phyloP scores from a whole-genome alignment of 169 alveolate genomes.

The Perkinsus olseni region DNA sequence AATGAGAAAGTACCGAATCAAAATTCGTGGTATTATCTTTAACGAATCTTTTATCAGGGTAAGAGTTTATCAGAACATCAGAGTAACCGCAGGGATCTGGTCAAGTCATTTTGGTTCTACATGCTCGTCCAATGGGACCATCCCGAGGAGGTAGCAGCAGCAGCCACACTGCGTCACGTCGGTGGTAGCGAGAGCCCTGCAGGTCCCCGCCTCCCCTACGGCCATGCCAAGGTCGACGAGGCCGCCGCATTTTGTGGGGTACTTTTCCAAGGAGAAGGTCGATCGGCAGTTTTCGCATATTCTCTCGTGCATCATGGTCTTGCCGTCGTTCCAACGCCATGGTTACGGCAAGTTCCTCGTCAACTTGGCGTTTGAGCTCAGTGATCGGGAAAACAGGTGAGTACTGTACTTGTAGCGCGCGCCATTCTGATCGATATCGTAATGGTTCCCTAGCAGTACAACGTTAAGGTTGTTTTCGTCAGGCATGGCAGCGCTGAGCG shows the following conservation, averaged over 20 bases:
- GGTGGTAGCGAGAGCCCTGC: neutral
- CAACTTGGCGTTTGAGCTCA: constrained; percentile 46
- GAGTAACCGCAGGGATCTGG: neutral
- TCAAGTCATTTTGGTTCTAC: neutral
- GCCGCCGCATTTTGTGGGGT: constrained; percentile 60
- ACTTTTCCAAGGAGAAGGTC: constrained; percentile 71
- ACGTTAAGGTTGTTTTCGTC: neutral
- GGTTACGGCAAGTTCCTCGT: constrained; percentile 81
- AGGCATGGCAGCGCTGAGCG: neutral
- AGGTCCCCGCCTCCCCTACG: neutral
- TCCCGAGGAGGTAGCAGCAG: neutral
- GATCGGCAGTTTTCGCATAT: constrained; percentile 30
- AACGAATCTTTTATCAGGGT: neutral
- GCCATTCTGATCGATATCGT: neutral
- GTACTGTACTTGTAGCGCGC: neutral
- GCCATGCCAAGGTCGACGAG: neutral
- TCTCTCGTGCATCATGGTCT: constrained; percentile 62
- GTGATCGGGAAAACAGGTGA: neutral
- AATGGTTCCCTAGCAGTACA: neutral
- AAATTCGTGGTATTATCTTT: too few species aligned
- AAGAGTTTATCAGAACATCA: neutral
- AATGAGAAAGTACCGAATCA: too few species aligned
- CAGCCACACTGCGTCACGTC: neutral
- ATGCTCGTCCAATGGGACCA: neutral
- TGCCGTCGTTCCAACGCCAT: constrained; percentile 70